phyloP scores from a whole-genome alignment of 202 grass and related monocot species.

The Cymbopogon flexuosus region DNA sequence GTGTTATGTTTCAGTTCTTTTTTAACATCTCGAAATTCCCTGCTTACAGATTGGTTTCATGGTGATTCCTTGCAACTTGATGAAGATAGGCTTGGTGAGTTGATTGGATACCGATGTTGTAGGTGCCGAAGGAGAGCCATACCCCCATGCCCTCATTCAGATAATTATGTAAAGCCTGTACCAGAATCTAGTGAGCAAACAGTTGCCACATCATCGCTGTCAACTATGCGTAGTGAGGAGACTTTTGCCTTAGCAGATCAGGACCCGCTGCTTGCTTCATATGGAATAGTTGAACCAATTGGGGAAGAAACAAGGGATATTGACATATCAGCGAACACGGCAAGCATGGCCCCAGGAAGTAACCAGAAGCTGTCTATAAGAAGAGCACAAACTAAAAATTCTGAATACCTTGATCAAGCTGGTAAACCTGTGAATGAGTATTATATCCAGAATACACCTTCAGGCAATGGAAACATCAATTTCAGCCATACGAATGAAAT shows the following conservation, averaged over 20 bases:
- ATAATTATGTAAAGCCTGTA: constrained; percentile 53
- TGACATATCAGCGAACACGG: constrained; percentile 33
- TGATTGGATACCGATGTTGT: constrained; percentile 73
- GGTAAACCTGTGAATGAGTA: constrained; percentile 7
- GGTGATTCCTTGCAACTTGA: constrained; percentile 77
- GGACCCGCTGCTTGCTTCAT: constrained; percentile 65
- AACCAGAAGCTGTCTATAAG: constrained; percentile 79
- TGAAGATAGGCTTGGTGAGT: constrained; percentile 56
- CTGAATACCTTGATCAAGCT: constrained; percentile 34
- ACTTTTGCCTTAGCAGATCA: constrained; percentile 38
- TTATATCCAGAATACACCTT: constrained; percentile 7
- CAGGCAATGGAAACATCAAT: constrained; percentile 27
- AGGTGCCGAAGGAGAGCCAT: constrained; percentile 79
- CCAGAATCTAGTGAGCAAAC: constrained; percentile 51
- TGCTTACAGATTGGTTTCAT: constrained; percentile 83
- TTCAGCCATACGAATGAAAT: constrained; percentile 27
- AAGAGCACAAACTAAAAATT: constrained; percentile 47
- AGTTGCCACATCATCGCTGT: constrained; percentile 25
- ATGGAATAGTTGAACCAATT: constrained; percentile 55
- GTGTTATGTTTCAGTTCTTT: constrained; percentile 26
- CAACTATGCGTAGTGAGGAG: constrained; percentile 33
- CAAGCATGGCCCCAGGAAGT: constrained; percentile 23
- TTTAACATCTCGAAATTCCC: constrained; percentile 31
- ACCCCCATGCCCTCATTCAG: constrained; percentile 70
- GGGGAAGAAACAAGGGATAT: constrained; percentile 27